Base-by-base conservation (phyloP, 176 grass and related monocot genomes). In the Rhynchospora tenuis region DNA sequence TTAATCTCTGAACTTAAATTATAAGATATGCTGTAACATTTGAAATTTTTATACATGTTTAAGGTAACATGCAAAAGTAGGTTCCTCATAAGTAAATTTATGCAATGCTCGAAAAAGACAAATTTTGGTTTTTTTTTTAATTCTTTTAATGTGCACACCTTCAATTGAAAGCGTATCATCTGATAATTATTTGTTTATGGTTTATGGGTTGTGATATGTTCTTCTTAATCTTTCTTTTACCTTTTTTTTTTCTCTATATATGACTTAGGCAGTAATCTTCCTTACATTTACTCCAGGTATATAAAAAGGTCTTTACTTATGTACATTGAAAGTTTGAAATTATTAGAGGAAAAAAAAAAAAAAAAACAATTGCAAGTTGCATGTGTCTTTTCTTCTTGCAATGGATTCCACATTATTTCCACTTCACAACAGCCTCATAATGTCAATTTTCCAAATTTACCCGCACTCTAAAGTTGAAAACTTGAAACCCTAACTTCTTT, bases 361-460 rank as follows among this genome's bases (percentile, higher is more conserved):
- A 56, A 56, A 27, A 72, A 59, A 60, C 38, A 3, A 81, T 15
- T 0, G 19, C 57, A 81, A 47, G 42, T 17, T 62, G 42, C 59
- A n/a, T n/a, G n/a, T 81, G 57, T 81, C 57, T 63, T 81, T 81
- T 46, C 57, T 63, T 46, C 57, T 63, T 46, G 24, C 56, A 62
- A 63, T 62, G 78, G 57, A 81, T 61, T 80, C 31, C 56, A 81
- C 31, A 31, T 63, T 29, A 81, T 56, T 61, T 80, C 31, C 56
- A 81, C 31, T 57, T 63, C 54, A 81, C 78, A 81, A 38, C 17
- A 9, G 24, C 24, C 7, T 57, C 31, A 55, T 17, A 55, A 63
- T 45, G 78, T 81, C 56, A 81, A 81, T 81, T 81, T 78, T 24
- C 29, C 78, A 81, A 63, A 62, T 11, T 24, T 81, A 58, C 31